Evolutionary conservation across 1,139 yeast species (phyloP), one percentile per base, ranked within the genome.

Genomic region (Taiozyma onychis): DNA sequence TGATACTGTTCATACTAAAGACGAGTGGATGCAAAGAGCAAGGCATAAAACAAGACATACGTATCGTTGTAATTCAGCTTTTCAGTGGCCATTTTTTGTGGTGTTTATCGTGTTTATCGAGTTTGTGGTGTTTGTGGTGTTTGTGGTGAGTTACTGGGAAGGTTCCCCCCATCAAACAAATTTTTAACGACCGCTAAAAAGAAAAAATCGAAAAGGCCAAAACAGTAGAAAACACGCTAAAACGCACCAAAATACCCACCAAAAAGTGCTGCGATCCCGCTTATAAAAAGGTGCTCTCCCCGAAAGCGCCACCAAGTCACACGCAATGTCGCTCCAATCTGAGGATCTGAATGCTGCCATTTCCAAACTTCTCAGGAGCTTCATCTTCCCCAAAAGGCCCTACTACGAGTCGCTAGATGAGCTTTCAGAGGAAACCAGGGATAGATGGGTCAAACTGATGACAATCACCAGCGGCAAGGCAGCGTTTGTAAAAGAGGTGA

Each of bases 11-110:
- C 18, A 18, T 18, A 3, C 18, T 18, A 18, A 18, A 18, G 18
- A 18, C 18, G 18, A 18, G 18, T 18, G 18, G 18, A 18, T 18
- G 18, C 18, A 18, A 18, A 18, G 18, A 18, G 2, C 18, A 3
- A 18, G 3, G 2, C 85, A 63, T 73, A 8, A 22, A 16, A 10
- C 3, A 18, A 27, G 3, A 53, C 61, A 27, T 32, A 56, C 60
- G 61, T 57, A 48, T 57, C 61, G 28, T 50, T 49, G 47, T 45
- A 54, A 42, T 55, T 49, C 41, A 37, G 16, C n/a, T 18, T 39
- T 13, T 39, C 28, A 39, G 18, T 10, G 43, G 43, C 18, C 43
- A 39, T 39, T 39, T 5, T 7, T n/a, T 8, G 21, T 6, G 7
- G 18, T 18, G 18, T 18, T 18, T 18, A 18, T 18, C 18, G 18